Evolutionary conservation across 495 filamentous ascomycete species (phyloP), one percentile per base, ranked within the genome.

Genomic region (Penicillium coprophilum): DNA sequence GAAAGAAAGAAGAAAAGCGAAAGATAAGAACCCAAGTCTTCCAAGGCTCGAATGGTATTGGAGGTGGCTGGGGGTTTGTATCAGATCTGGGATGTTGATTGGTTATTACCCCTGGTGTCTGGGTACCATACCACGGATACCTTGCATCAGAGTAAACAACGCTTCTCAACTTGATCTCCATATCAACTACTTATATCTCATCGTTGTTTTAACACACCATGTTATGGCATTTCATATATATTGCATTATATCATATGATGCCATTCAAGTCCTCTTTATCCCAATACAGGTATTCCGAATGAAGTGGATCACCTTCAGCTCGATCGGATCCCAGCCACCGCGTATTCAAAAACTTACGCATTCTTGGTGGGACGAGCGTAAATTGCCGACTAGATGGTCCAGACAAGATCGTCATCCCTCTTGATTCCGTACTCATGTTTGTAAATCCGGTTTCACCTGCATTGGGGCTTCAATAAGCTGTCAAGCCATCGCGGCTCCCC

Each of bases 21-120:
- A 48, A 58, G 23, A 58, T 50, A 53, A 59, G 39, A 45, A 19
- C 28, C 41, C 44, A 61, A 49, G 36, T 34, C 31, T 34, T 55
- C n/a, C n/a, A n/a, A n/a, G n/a, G n/a, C n/a, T n/a, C 59, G 65
- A 62, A 66, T 67, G 27, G 66, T 64, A 69, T 69, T 62, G 58
- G 46, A 10, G 66, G 66, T 63, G 66, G 63, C 63, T 66, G 66
- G 66, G 66, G 53, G 24, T 27, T 38, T 50, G 30, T 41, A 47
- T 36, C 20, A 32, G 17, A 40, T 23, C 5, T 40, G 45, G 17
- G 2, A 3, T 8, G 6, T 1, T 62, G 54, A 67, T 69, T 69
- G 64, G 58, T 19, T 41, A 19, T 1, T 28, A 24, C 64, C 64
- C 66, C 66, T 67, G 66, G 46, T 31, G 60, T 57, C 60, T 63